These are phyloP conservation scores for Bothriochloa decipiens DNA, from an alignment of 176 grass and related monocot species.

Conservation along the genomic window DNA sequence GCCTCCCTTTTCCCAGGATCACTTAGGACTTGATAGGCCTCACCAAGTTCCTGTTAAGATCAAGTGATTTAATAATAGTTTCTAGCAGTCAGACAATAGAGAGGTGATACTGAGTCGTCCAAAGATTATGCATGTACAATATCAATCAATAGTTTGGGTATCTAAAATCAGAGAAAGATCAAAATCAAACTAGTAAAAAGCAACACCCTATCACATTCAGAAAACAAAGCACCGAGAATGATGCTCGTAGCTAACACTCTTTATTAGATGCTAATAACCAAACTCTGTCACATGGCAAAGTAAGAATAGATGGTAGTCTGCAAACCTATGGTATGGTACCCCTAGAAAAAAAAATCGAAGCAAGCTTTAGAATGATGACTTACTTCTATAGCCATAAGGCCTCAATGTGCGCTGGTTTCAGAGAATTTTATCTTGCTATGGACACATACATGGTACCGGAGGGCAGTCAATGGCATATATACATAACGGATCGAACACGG, in stretches of 20 bases:
- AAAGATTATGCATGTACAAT: background rate
- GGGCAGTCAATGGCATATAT: background rate
- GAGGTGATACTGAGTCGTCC: background rate
- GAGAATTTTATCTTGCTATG: background rate
- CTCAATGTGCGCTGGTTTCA: background rate
- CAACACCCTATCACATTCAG: background rate
- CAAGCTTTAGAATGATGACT: background rate
- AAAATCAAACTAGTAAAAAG: background rate
- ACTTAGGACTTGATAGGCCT: constrained; percentile 96
- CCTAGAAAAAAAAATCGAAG: background rate
- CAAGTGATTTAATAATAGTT: constrained; percentile 19
- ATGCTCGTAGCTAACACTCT: background rate
- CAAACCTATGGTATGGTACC: background rate
- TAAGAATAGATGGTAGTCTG: background rate
- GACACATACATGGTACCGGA: too few species aligned
- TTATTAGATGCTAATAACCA: background rate
- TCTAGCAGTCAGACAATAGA: background rate
- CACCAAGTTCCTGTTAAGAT: constrained; percentile 78
- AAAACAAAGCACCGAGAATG: background rate
- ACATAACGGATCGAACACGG: background rate
- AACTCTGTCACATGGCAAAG: background rate
- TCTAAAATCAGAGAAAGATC: background rate
- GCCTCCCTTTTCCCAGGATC: constrained; percentile 80
- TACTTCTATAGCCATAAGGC: background rate
- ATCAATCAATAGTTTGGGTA: background rate